Percentiles rank a stretch among this genome's conserved stretches.
Evolutionary conservation across 768 basidiomycete species (phyloP).

Genomic region (Phanerochaete sordida): DNA sequence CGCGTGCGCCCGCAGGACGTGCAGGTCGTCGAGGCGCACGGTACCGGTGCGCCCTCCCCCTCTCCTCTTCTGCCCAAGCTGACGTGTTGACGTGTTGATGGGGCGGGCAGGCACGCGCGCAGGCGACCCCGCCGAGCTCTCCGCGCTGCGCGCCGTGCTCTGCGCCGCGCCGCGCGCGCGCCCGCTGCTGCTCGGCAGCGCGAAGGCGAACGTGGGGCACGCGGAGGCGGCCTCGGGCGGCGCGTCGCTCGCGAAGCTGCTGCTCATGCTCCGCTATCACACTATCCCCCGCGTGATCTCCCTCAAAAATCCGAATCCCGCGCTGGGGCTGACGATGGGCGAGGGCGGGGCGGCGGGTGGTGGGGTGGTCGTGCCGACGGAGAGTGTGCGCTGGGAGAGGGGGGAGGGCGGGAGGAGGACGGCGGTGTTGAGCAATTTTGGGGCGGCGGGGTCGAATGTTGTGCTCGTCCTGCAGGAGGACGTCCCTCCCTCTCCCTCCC

Average conservation of each 20-base stretch:
- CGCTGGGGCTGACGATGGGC: too few relatives aligned
- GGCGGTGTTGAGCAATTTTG: conserved; percentile 73
- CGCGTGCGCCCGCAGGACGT: conserved; percentile 44
- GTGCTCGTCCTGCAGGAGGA: conserved; percentile 41
- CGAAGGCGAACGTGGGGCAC: conserved; percentile 71
- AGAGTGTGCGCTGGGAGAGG: conserved; percentile 6
- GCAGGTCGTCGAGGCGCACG: conserved; percentile 71
- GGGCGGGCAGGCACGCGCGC: conserved; percentile 42
- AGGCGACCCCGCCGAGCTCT: conserved; percentile 65
- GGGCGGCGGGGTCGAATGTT: conserved; percentile 69
- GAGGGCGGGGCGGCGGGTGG: conserved; percentile 21
- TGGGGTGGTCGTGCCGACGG: conserved; percentile 41
- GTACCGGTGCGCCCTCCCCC: conserved; percentile 38
- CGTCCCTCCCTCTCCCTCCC: too few relatives aligned
- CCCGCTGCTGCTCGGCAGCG: conserved; percentile 26
- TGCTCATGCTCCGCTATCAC: conserved; percentile 60
- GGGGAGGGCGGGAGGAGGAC: conserved; percentile 35
- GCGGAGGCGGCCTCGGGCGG: conserved; percentile 74
- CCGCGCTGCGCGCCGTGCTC: conserved; percentile 57
- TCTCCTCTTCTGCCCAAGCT: neutral
- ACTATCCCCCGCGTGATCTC: conserved; percentile 61
- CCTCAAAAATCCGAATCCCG: conserved; percentile 52
- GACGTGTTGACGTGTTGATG: neutral
- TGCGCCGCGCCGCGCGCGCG: conserved; percentile 31
- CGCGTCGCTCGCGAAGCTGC: conserved; percentile 64